Conservation (phyloP, 768 basidiomycete species). For the Auricularia heimuer region DNA sequence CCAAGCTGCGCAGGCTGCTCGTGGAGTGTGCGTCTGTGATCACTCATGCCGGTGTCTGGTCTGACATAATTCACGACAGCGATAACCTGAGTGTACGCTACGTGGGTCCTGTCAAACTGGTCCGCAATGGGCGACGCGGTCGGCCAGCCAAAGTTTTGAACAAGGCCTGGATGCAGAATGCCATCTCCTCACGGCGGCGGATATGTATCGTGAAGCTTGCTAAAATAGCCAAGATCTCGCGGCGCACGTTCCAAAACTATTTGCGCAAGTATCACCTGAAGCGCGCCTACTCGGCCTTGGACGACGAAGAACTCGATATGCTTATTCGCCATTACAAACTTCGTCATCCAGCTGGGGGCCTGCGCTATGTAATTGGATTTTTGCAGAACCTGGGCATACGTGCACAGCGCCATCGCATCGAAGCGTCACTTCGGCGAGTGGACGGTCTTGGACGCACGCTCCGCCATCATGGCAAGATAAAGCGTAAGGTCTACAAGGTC, state of each 20-base stretch:
- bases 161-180: neutral
- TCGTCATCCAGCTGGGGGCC: conserved; percentile 18
- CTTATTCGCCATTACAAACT: conserved; percentile 12
- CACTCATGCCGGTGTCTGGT: neutral
- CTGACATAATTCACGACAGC: neutral
- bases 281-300: conserved; percentile 4
- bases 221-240: neutral
- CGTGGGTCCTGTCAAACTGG: neutral
- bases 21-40: neutral
- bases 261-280: neutral
- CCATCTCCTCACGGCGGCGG: neutral
- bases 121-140: neutral
- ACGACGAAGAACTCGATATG: conserved; percentile 19
- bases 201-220: neutral
- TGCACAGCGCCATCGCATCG: conserved; percentile 15
- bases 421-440: conserved; percentile 16
- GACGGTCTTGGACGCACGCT: conserved; percentile 14
- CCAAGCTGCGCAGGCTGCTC: neutral
- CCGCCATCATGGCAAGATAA: conserved; percentile 18
- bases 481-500: conserved; percentile 23
- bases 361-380: conserved; percentile 18
- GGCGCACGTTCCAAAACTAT: neutral
- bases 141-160: neutral
- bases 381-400: conserved; percentile 14
- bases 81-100: neutral